These are phyloP conservation scores for Tulasnella sp. DNA, from an alignment of 768 basidiomycete species.

Conservation along the genomic window DNA sequence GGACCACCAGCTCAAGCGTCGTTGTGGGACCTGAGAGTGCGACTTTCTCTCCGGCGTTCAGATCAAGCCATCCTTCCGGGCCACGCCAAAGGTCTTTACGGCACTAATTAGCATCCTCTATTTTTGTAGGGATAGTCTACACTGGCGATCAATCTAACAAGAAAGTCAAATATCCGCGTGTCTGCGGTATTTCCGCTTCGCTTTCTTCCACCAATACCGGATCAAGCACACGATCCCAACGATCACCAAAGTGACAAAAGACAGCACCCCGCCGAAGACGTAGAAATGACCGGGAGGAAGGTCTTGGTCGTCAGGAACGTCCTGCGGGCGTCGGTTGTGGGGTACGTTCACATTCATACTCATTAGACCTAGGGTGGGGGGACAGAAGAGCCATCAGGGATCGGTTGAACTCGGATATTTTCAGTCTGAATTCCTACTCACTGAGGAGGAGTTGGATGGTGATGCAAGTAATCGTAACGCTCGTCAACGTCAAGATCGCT, in stretches of 20 bases:
- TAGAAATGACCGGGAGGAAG: constrained; percentile 31
- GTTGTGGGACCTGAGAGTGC: too few species aligned
- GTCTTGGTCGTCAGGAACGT: constrained; percentile 17
- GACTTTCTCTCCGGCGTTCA: too few species aligned
- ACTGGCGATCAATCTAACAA: too few species aligned
- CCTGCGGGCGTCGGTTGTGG: constrained; percentile 28
- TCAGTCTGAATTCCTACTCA: too few species aligned
- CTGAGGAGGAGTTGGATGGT: constrained; percentile 42
- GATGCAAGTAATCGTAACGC: constrained; percentile 55
- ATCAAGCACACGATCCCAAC: constrained; percentile 36
- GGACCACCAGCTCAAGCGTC: too few species aligned
- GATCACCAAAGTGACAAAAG: constrained; percentile 35
- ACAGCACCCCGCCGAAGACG: constrained; percentile 46
- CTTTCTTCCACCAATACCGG: constrained; percentile 52
- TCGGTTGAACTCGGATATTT: background rate
- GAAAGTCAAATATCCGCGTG: background rate
- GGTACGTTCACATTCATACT: constrained; percentile 61
- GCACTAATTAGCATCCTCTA: too few species aligned
- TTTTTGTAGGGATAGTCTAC: too few species aligned
- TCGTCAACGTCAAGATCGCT: constrained; percentile 51
- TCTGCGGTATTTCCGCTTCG: constrained; percentile 30
- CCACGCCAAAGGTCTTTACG: too few species aligned
- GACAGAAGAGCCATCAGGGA: background rate
- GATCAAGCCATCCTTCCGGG: too few species aligned
- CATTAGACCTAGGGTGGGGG: constrained; percentile 44